Evolutionary conservation across 192 early-diverging fungal genomes (phyloP), one percentile per base, ranked within the genome.

Genomic region (Umbelopsis ramanniana): DNA sequence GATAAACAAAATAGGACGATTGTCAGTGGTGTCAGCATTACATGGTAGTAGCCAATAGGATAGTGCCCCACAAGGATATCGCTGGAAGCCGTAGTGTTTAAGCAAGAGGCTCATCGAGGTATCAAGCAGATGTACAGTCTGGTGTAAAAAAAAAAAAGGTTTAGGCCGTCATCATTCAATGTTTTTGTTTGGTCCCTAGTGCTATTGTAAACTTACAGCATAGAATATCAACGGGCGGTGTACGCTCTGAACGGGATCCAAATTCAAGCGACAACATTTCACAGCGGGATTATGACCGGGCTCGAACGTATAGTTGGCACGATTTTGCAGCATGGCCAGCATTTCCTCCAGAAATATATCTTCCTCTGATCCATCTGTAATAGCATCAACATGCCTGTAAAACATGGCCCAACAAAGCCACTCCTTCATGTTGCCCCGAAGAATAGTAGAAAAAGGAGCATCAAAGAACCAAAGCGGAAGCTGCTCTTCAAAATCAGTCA

Each of bases 241-340:
- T 37, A 76, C 50, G 21, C 71, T 70, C 10, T 77, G 23, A 0
- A 81, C 72, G 6, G 79, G 79, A 43, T 81, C 79, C 23, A 81
- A 53, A 47, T 68, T 81, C 22, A 81, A 46, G 12, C 79, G 69
- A 29, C 48, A 68, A 2, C 75, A 68, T 24, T 60, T 52, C 6
- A 81, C 33, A 0, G 67, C 69, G 17, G 52, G 72, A 14, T 76
- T 74, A 29, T 72, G 72, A 15, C 79, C 79, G 22, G 43, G 45
- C 12, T 53, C 21, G 12, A 81, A 74, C 10, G 17, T 29, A 37
- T 63, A 35, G 33, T 29, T 29, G 7, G 57, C 23, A 17, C 57
- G 26, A 6, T 7, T 19, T 14, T 63, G 24, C 19, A 63, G 26
- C 33, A 63, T 19, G 19, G 6, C 57, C 24, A 63, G 33, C 57